Percentiles rank a stretch among this genome's conserved stretches.
Conservation (phyloP, 139 green algal species). For the Raphidocelis subcapitata region DNA sequence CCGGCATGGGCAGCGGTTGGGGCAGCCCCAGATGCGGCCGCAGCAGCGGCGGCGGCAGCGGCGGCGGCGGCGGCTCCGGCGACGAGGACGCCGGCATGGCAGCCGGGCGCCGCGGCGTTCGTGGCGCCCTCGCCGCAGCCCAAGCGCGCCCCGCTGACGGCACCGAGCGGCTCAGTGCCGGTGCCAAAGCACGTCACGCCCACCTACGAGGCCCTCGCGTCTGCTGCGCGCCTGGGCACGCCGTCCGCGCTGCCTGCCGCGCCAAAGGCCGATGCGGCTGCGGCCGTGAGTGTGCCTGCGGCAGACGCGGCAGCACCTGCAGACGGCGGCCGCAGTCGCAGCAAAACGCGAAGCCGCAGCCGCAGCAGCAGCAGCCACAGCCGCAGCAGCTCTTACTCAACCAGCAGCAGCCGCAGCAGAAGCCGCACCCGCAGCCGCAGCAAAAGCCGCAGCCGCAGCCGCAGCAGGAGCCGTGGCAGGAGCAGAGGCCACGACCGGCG, state of each 20-base stretch:
- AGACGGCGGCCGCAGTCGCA: neutral
- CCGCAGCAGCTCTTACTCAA: neutral
- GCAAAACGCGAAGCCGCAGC: neutral
- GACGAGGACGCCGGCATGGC: neutral
- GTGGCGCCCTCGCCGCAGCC: neutral
- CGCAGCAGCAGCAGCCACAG: neutral
- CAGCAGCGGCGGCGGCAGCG: neutral
- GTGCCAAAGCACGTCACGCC: too few relatives aligned
- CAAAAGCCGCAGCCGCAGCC: conserved; percentile 3
- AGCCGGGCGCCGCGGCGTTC: neutral
- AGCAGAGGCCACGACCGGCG: neutral
- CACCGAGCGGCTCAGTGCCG: too few relatives aligned
- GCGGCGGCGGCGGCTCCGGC: neutral
- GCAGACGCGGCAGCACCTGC: neutral
- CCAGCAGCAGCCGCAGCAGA: neutral
- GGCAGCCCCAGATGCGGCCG: neutral
- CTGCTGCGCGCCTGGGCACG: too few relatives aligned
- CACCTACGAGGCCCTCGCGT: too few relatives aligned
- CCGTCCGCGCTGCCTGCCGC: too few relatives aligned
- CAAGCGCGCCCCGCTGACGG: neutral
- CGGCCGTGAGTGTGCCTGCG: too few relatives aligned
- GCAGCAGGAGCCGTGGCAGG: neutral
- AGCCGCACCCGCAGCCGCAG: conserved; percentile 1
- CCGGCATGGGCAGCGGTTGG: neutral
- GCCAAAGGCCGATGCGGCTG: too few relatives aligned